Base-by-base conservation (phyloP, 1,284 basidiomycete genomes). In the Puccinia horiana region DNA sequence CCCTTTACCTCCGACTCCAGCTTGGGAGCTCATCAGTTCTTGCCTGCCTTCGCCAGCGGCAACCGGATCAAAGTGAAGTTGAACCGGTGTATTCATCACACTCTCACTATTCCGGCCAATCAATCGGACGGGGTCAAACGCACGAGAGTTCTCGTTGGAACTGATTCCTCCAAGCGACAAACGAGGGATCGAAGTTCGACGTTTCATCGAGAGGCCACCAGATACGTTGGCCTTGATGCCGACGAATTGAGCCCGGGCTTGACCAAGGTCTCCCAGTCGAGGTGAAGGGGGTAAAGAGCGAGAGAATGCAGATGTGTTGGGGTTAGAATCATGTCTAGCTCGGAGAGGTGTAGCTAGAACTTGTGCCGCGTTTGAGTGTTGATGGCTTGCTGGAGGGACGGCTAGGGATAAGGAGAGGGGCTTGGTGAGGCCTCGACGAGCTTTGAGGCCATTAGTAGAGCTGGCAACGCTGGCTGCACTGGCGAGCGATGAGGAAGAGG, bases 391-490 rank as follows among this genome's bases (percentile, higher is more conserved):
- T 47, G 9, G 75, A 67, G 42, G 70, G 67, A 61, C 44, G 18
- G 79, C 49, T n/a, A 80, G 42, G 11, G 47, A 52, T 40, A 81
- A 29, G 6, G 79, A 81, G n/a, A 81, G 58, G 8, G 79, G 79
- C 52, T 81, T 81, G 42, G 70, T 81, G 37, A 72, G 74, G 32
- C 81, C 81, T 2, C 76, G 69, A 52, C 81, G 81, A 16, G 75
- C 75, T 37, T 82, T 82, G 40, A 82, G 67, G 32, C 75, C 58
- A 44, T 58, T 74, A 20, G 54, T 61, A 29, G 49, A 56, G 29
- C 78, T 73, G 14, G 29, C 83, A 69, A 65, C 85, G 76, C 85
- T 84, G 47, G 85, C 84, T 26, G 85, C 83, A 77, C 84, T 81
- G n/a, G 84, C 85, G 54, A 84, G 84, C 52, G 84, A 84, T 56